Conservation (phyloP, 2,329 filamentous ascomycete genomes). For the Monosporascus cannonballus region DNA sequence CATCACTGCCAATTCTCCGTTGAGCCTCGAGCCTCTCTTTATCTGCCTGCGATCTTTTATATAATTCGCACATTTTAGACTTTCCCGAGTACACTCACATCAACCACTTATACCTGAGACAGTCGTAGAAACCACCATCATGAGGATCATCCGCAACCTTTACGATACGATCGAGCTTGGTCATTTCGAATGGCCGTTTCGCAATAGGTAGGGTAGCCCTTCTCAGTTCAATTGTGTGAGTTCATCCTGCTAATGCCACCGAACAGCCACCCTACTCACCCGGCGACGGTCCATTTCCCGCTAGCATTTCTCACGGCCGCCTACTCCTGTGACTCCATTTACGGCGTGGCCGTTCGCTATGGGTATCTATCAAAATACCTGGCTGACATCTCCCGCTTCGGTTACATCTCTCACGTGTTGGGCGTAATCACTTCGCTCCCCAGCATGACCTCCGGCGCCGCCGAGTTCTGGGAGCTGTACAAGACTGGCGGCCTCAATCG, state of each 20-base stretch:
- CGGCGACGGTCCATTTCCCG: not conserved
- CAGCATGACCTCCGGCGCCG: not conserved
- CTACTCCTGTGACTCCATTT: not conserved
- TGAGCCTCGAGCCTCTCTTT: too few relatives aligned
- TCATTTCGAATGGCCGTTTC: not conserved
- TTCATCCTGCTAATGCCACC: not conserved
- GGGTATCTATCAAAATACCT: not conserved
- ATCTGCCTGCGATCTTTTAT: too few relatives aligned
- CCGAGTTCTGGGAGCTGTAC: slow-evolving; percentile 1
- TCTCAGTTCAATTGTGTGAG: too few relatives aligned
- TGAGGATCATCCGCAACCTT: not conserved
- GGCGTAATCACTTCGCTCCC: not conserved
- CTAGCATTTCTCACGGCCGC: not conserved
- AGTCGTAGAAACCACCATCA: not conserved
- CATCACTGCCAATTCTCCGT: too few relatives aligned
- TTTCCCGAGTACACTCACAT: too few relatives aligned
- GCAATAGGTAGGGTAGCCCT: not conserved
- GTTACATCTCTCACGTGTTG: not conserved
- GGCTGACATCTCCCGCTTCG: not conserved
- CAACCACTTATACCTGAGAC: too few relatives aligned
- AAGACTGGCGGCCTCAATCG: not conserved
- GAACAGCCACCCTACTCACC: not conserved
- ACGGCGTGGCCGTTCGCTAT: not conserved
- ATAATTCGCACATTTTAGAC: too few relatives aligned
- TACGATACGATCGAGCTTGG: not conserved